Base-by-base conservation (phyloP, 2,329 filamentous ascomycete genomes). In the Aaosphaeria arxii region DNA sequence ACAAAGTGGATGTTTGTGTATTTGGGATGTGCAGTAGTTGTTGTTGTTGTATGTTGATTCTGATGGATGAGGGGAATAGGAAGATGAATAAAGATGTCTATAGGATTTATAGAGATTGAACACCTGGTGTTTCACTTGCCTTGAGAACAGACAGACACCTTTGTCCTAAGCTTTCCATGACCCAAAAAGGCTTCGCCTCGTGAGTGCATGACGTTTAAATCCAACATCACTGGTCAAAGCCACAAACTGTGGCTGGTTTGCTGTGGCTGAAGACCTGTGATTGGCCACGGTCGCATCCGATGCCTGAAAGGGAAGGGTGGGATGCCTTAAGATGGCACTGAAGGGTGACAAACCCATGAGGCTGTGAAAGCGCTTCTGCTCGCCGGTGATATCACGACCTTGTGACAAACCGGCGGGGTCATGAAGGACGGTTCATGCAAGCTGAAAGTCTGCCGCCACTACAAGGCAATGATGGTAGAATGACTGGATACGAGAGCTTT, bases 381-480 rank as follows among this genome's bases (percentile, higher is more conserved):
- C 5, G 24, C 11, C 13, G 7, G 38, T 40, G 32, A 43, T 13
- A 30, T 6, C 17, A 29, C 31, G 28, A 17, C 42, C 46, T 47
- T 30, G 39, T 55, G 47, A 47, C 38, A 43, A 49, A 41, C 40
- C 43, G 42, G 48, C 40, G 47, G 39, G 43, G 50, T 52, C 33
- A 9, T 24, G 17, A 24, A 32, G 32, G 44, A 13, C 45, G 43
- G 44, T 47, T 53, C 51, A 56, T 50, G 48, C 48, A 32, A 56
- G 51, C 55, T 59, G 49, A 52, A 44, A 39, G 35, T 52, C 52
- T 53, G 52, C 57, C 24, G 36, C 31, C 45, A 54, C 7, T 9
- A n/a, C 33, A 36, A 36, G 55, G 55, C 53, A 54, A 47, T 56
- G 53, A 54, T 45, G 30, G 17, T 24, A 24, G 17, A 24, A 24